Conservation (phyloP, 163 green algal species). For the Chloromonas sp. region DNA sequence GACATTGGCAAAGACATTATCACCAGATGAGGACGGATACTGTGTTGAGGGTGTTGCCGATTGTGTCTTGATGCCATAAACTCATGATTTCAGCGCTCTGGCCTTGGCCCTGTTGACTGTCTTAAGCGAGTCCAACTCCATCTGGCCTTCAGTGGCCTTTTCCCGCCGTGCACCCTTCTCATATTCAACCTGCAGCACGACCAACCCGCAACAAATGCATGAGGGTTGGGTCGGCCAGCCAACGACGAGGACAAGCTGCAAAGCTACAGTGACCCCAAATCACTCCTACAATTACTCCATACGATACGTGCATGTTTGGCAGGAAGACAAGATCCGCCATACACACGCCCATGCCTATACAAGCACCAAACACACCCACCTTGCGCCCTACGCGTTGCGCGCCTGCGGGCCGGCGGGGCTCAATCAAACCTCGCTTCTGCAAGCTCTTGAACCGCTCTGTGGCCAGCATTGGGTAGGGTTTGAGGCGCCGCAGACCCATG, state of each 20-base stretch:
- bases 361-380: slow-evolving; percentile 2
- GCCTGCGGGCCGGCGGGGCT: slow-evolving; percentile 40
- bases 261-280: too few species aligned
- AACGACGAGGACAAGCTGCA: too few species aligned
- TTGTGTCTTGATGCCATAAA: too few species aligned
- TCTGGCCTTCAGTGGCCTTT: slow-evolving; percentile 22
- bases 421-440: slow-evolving; percentile 55
- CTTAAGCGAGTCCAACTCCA: slow-evolving; percentile 33
- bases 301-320: too few species aligned
- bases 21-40: too few species aligned
- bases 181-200: slow-evolving; percentile 23
- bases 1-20: too few species aligned
- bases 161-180: slow-evolving; percentile 36
- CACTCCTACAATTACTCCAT: too few species aligned
- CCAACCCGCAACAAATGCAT: too few species aligned
- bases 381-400: slow-evolving; percentile 13
- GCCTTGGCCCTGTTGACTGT: slow-evolving; percentile 14
- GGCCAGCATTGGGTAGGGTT: slow-evolving; percentile 42
- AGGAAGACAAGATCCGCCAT: too few species aligned
- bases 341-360: background rate
- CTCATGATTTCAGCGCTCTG: too few species aligned
- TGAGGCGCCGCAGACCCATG: slow-evolving; percentile 43
- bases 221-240: too few species aligned
- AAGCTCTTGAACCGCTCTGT: slow-evolving; percentile 58
- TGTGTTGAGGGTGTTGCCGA: too few species aligned